Percentiles rank a stretch among this genome's conserved stretches.
phyloP scores from a whole-genome alignment of 2,329 filamentous ascomycete genomes.

The Fusarium clavum region DNA sequence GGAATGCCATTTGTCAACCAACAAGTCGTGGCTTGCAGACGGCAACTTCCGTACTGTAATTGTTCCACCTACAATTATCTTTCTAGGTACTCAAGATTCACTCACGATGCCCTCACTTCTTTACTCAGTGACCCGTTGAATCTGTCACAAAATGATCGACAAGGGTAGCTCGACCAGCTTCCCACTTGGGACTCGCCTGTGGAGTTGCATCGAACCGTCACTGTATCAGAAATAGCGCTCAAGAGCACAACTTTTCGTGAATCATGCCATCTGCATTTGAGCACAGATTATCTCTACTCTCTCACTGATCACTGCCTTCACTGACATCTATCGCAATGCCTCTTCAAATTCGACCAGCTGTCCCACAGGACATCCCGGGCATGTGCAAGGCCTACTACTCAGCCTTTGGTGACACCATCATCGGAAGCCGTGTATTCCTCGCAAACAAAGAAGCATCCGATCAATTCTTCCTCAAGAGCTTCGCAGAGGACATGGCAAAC shows the following conservation, averaged over 20 bases:
- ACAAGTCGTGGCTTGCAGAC: neutral
- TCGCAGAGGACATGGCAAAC: slow-evolving; percentile 56
- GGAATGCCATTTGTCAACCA: neutral
- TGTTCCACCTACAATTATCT: neutral
- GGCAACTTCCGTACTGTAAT: neutral
- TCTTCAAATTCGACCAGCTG: slow-evolving; percentile 54
- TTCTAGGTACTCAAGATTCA: neutral
- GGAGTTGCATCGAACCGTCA: slow-evolving; percentile 6
- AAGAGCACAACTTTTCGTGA: neutral
- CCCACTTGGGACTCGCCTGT: slow-evolving; percentile 20
- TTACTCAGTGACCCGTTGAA: neutral
- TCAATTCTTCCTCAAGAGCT: slow-evolving; percentile 52
- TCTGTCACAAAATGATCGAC: slow-evolving; percentile 9
- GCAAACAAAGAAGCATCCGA: slow-evolving; percentile 38
- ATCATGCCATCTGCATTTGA: neutral
- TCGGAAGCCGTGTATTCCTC: slow-evolving; percentile 55
- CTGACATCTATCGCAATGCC: slow-evolving; percentile 33
- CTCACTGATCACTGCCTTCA: neutral
- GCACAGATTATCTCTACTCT: neutral
- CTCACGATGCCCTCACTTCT: neutral
- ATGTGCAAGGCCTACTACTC: slow-evolving; percentile 59
- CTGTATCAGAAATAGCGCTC: slow-evolving; percentile 6
- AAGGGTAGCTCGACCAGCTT: slow-evolving; percentile 6
- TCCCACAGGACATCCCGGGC: slow-evolving; percentile 53
- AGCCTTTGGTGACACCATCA: slow-evolving; percentile 56